These are phyloP conservation scores for Boletus coccyginus DNA, from an alignment of 768 basidiomycete genomes.

Conservation along the genomic window DNA sequence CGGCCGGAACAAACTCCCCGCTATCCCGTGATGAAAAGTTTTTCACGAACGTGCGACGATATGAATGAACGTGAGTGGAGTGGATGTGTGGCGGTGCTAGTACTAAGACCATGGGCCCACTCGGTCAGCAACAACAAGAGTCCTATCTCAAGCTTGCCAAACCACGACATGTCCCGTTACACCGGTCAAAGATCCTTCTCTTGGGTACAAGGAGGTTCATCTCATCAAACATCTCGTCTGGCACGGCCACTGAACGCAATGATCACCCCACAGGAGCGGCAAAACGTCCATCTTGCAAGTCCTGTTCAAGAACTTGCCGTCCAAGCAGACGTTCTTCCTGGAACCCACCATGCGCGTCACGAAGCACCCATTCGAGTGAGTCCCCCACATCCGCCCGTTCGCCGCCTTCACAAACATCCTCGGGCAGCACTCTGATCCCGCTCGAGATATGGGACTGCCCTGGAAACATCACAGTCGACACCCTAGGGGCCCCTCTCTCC, in stretches of 20 bases:
- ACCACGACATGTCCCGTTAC: constrained; percentile 13
- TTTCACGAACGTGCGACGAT: background rate
- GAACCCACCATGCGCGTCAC: constrained; percentile 80
- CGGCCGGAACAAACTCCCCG: background rate
- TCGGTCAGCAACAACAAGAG: constrained; percentile 7
- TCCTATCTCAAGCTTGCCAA: constrained; percentile 9
- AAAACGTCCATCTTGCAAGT: constrained; percentile 92
- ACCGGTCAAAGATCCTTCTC: constrained; percentile 66
- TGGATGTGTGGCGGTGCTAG: constrained; percentile 5
- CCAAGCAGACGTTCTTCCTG: constrained; percentile 87
- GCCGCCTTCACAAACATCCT: background rate
- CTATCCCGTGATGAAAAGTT: background rate
- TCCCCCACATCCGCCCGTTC: constrained; percentile 3
- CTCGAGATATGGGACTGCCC: constrained; percentile 97
- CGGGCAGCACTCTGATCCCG: constrained; percentile 78
- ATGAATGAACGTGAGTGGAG: too few species aligned
- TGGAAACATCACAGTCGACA: constrained; percentile 75
- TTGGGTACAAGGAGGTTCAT: constrained; percentile 65
- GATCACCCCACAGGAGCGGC: constrained; percentile 59
- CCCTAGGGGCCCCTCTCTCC: constrained; percentile 70
- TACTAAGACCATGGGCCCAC: too few species aligned
- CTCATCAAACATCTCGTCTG: background rate
- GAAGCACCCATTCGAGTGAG: constrained; percentile 81
- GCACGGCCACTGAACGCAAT: background rate
- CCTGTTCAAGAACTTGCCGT: constrained; percentile 79